Conservation (phyloP, 805 yeast genomes). For the Pichia ethanolica region DNA sequence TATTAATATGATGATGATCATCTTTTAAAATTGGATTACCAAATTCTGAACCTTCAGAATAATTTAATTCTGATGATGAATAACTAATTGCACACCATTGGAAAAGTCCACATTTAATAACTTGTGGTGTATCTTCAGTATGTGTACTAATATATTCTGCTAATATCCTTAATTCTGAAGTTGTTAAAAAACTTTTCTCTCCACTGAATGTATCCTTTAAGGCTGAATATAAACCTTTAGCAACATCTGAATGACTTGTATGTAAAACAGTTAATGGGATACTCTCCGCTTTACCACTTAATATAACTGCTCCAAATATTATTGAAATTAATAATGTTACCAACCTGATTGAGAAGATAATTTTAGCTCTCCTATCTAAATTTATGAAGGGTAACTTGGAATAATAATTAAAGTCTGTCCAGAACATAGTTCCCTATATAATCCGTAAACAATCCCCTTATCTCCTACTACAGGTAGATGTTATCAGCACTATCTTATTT, state of each 20-base stretch:
- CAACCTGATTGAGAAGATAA: slow-evolving; percentile 17
- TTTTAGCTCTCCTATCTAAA: slow-evolving; percentile 20
- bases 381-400: slow-evolving; percentile 20
- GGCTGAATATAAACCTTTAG: slow-evolving; percentile 43
- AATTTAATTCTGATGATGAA: slow-evolving; percentile 11
- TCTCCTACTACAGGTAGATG: no score
- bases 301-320: not conserved
- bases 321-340: not conserved
- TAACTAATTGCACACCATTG: slow-evolving; percentile 41
- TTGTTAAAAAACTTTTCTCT: slow-evolving; percentile 32
- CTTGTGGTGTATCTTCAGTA: slow-evolving; percentile 44
- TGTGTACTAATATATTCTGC: slow-evolving; percentile 39
- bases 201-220: slow-evolving; percentile 24
- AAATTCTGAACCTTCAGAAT: not conserved
- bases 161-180: slow-evolving; percentile 40
- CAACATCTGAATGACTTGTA: slow-evolving; percentile 46
- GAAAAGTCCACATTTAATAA: slow-evolving; percentile 33
- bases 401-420: slow-evolving; percentile 2
- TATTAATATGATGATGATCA: not conserved
- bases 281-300: not conserved
- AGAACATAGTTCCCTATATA: not conserved
- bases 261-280: slow-evolving; percentile 27
- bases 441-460: no score
- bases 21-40: not conserved
- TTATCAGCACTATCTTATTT: no score